Evolutionary conservation across 2,329 filamentous ascomycete species (phyloP), one percentile per base, ranked within the genome.

Genomic region (Aspergillus ibericus): DNA sequence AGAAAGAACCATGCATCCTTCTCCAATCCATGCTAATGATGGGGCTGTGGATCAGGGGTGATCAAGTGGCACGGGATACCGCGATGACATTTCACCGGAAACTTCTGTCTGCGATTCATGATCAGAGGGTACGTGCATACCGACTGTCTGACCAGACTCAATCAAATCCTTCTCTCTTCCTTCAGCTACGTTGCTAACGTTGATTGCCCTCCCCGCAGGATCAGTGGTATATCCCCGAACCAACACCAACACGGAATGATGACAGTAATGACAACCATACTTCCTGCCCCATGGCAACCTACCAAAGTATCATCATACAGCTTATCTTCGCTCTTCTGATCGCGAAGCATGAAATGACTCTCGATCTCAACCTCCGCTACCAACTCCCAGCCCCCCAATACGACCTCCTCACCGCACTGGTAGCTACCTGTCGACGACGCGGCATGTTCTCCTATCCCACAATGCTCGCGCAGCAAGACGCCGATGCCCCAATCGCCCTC

Each of bases 261-360:
- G 46, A 10, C 5, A 9, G 9, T 7, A 29, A 29, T 7, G 27
- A 29, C 27, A 29, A 29, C 9, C 27, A 29, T 7, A 29, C 27
- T 4, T 7, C 27, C 7, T 70, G 66, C 66, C 68, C 68, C 35
- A 67, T 71, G 25, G 60, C 68, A 29, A 68, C 68, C n/a, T 70
- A 66, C 29, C 69, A 72, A 34, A 60, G 62, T 20, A 62, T 71
- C 35, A 64, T 71, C 5, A 61, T 72, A 2, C 62, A 69, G 40
- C 59, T 67, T 8, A 69, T 72, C 12, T 65, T 71, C 25, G 56
- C 68, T 10, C 34, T 68, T 1, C 55, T 70, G 6, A 51, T 58
- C 10, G 53, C 56, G 2, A 55, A 61, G 35, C 42, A 60, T 2
- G 44, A 63, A 5, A 27, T 18, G 15, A 42, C 25, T n/a, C 22